Evolutionary conservation across 2,329 filamentous ascomycete species (phyloP).

Genomic region (Chrysoporthe cubensis): DNA sequence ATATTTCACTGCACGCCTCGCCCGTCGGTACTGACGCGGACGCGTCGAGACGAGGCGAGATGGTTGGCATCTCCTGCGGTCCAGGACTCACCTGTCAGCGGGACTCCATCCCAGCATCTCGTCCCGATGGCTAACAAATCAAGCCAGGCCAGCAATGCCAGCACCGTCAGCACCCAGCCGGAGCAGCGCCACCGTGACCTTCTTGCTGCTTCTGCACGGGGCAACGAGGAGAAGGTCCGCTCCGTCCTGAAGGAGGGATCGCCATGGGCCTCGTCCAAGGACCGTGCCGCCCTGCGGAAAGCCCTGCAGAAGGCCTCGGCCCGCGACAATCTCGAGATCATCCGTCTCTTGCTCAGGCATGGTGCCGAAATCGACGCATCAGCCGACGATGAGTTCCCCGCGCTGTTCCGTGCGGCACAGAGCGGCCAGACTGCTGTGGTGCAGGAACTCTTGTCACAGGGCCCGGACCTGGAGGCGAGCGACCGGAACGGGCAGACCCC

Average conservation of each 20-base stretch:
- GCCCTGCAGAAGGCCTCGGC: slow-evolving; percentile 44
- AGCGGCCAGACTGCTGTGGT: slow-evolving; percentile 41
- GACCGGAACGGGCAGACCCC: slow-evolving; percentile 41
- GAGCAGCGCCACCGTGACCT: slow-evolving; percentile 44
- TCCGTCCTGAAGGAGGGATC: slow-evolving; percentile 41
- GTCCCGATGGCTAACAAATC: slow-evolving; percentile 17
- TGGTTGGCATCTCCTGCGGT: slow-evolving; percentile 4
- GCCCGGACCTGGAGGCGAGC: slow-evolving; percentile 40
- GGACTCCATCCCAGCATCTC: not conserved
- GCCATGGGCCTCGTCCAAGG: slow-evolving; percentile 40
- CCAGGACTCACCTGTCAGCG: slow-evolving; percentile 2
- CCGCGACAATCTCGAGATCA: slow-evolving; percentile 42
- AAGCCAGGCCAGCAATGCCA: slow-evolving; percentile 31
- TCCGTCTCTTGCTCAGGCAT: slow-evolving; percentile 43
- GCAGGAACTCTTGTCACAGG: slow-evolving; percentile 38
- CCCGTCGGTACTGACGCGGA: not conserved
- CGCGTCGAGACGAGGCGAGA: slow-evolving; percentile 1
- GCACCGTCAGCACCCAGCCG: slow-evolving; percentile 43
- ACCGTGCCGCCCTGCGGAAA: slow-evolving; percentile 43
- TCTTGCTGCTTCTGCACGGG: slow-evolving; percentile 43
- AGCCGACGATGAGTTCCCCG: slow-evolving; percentile 41
- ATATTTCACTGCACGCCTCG: not conserved
- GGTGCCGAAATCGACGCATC: slow-evolving; percentile 43
- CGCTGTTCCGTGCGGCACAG: slow-evolving; percentile 44
- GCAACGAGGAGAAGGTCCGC: slow-evolving; percentile 43